A percentile compares a stretch with the other conserved stretches of the same genome.
Evolutionary conservation across 805 yeast species (phyloP).

Genomic region (Wickerhamomyces rabaulensis): DNA sequence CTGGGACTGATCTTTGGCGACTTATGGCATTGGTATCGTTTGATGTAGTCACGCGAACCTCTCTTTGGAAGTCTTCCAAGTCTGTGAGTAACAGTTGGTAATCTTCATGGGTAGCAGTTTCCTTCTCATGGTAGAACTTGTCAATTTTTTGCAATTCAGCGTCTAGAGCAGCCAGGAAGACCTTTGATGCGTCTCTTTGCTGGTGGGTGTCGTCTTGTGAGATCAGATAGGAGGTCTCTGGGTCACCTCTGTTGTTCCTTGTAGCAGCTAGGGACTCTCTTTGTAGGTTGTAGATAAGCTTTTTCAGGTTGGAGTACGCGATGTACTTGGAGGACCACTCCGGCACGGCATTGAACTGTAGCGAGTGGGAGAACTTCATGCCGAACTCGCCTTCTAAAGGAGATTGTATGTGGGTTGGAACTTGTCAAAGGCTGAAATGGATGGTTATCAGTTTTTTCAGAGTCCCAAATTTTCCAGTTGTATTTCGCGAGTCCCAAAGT

Average conservation of each 20-base stretch:
- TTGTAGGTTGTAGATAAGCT: slow-evolving; percentile 77
- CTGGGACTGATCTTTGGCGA: slow-evolving; percentile 17
- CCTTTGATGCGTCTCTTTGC: slow-evolving; percentile 44
- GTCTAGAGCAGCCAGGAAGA: slow-evolving; percentile 71
- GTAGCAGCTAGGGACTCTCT: slow-evolving; percentile 39
- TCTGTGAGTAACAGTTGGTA: slow-evolving; percentile 58
- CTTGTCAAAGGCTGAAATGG: not conserved
- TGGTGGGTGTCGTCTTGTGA: slow-evolving; percentile 26
- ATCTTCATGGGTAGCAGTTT: slow-evolving; percentile 46
- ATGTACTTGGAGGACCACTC: slow-evolving; percentile 95
- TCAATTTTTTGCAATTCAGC: slow-evolving; percentile 74
- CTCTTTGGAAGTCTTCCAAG: slow-evolving; percentile 51
- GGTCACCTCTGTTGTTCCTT: slow-evolving; percentile 13
- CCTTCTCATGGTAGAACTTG: slow-evolving; percentile 65
- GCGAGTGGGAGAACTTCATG: slow-evolving; percentile 93
- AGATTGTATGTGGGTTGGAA: not conserved
- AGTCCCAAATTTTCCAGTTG: not conserved
- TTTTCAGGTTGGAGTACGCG: slow-evolving; percentile 83
- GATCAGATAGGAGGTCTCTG: slow-evolving; percentile 24
- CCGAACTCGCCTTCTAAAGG: not conserved
- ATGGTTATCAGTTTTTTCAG: not conserved
- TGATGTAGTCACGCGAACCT: slow-evolving; percentile 9
- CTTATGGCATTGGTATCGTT: slow-evolving; percentile 1
- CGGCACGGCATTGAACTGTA: slow-evolving; percentile 96
- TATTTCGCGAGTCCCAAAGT: not conserved